Conservation (phyloP, 306 rosid genomes). For the Trifolium subterraneum region DNA sequence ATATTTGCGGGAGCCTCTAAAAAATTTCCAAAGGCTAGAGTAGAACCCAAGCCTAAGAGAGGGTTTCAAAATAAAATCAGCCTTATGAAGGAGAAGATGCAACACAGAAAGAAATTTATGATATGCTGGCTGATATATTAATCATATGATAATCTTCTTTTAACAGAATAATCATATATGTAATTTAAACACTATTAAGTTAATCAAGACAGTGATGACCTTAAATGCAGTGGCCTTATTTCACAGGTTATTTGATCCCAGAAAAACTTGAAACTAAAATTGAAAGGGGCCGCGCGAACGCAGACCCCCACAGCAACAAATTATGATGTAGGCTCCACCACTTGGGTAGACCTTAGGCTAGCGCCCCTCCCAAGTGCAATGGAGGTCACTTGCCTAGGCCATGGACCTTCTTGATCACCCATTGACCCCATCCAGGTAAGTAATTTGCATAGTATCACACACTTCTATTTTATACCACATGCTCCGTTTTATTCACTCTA, state of each 20-base stretch:
- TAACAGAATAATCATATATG: no score
- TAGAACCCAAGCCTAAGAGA: not conserved
- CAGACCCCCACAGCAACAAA: slow-evolving; percentile 60
- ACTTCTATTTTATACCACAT: not conserved
- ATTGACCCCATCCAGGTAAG: slow-evolving; percentile 45
- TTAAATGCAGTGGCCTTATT: no score
- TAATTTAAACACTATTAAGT: no score
- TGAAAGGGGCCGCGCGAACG: slow-evolving; percentile 46
- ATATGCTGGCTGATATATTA: no score
- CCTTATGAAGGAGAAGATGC: no score
- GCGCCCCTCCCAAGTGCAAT: slow-evolving; percentile 66
- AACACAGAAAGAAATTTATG: no score
- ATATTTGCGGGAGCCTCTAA: not conserved
- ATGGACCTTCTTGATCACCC: slow-evolving; percentile 37
- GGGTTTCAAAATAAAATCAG: not conserved
- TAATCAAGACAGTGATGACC: no score
- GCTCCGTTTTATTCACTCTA: not conserved
- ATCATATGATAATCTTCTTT: no score
- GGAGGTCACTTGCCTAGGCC: slow-evolving; percentile 53
- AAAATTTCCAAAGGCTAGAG: not conserved
- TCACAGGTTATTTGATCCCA: no score
- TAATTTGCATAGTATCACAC: not conserved
- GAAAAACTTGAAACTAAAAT: no score
- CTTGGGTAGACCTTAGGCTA: slow-evolving; percentile 58
- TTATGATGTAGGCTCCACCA: slow-evolving; percentile 54